phyloP scores from a whole-genome alignment of 1,284 basidiomycete species.

The Inonotus obliquus region DNA sequence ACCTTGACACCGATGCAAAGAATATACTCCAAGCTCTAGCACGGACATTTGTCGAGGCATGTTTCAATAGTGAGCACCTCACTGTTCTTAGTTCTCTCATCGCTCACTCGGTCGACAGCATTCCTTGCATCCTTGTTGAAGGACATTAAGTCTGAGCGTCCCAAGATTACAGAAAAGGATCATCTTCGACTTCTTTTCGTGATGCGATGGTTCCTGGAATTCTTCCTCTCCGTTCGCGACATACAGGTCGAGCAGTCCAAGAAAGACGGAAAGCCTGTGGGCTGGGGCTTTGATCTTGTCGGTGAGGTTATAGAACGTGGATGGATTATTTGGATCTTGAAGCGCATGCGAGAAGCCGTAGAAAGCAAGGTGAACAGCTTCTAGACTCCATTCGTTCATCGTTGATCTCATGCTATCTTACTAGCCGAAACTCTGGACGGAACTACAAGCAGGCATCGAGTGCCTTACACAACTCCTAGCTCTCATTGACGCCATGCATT shows the following conservation, averaged over 20 bases:
- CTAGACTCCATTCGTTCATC: neutral
- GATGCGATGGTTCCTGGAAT: constrained; percentile 86
- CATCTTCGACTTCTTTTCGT: constrained; percentile 81
- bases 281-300: constrained; percentile 72
- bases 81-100: neutral
- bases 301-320: constrained; percentile 81
- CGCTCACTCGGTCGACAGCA: constrained; percentile 54
- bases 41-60: constrained; percentile 68
- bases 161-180: constrained; percentile 88
- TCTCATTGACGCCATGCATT: constrained; percentile 67
- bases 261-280: constrained; percentile 23
- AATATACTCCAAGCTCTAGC: constrained; percentile 64
- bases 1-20: constrained; percentile 70
- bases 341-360: constrained; percentile 80
- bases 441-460: constrained; percentile 90
- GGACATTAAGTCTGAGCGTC: constrained; percentile 87
- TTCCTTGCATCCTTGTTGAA: constrained; percentile 83
- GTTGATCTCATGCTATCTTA: constrained; percentile 5
- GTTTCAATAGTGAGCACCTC: constrained; percentile 75
- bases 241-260: constrained; percentile 35
- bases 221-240: constrained; percentile 63
- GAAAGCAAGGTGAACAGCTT: constrained; percentile 73
- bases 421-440: constrained; percentile 88
- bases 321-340: constrained; percentile 85
- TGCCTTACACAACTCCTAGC: constrained; percentile 87